phyloP scores from a whole-genome alignment of 2,329 filamentous ascomycete genomes.

The Akanthomyces lecanii region DNA sequence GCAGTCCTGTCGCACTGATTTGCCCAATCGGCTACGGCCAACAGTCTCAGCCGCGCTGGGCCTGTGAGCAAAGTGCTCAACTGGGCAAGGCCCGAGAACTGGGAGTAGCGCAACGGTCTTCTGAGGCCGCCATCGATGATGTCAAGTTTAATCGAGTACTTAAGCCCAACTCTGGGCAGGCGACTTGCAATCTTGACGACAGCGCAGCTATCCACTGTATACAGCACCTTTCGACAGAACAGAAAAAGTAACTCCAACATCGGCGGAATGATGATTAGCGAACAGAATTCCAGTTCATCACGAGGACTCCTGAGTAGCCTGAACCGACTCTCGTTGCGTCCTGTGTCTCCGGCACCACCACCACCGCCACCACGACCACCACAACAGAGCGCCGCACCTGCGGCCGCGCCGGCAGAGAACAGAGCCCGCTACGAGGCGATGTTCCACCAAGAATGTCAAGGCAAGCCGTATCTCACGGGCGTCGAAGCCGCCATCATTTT shows the following conservation, averaged over 20 bases:
- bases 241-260: background rate
- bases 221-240: background rate
- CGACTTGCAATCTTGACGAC: background rate
- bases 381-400: background rate
- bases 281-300: background rate
- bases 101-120: background rate
- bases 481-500: conserved; percentile 23
- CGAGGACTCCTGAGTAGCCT: background rate
- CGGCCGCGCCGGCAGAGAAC: background rate
- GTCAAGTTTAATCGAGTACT: background rate
- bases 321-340: background rate
- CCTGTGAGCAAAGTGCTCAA: background rate
- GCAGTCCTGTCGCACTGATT: background rate
- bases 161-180: background rate
- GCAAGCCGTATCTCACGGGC: conserved; percentile 20
- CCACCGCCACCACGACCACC: too few relatives aligned
- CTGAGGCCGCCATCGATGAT: background rate
- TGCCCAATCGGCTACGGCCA: background rate
- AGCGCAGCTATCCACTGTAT: too few relatives aligned
- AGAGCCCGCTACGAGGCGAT: background rate
- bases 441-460: background rate
- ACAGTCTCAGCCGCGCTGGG: background rate
- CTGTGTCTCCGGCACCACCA: background rate
- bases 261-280: background rate
- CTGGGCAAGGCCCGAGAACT: background rate